Base-by-base conservation (phyloP, 2,329 filamentous ascomycete genomes). In the Ophiostoma ulmi region DNA sequence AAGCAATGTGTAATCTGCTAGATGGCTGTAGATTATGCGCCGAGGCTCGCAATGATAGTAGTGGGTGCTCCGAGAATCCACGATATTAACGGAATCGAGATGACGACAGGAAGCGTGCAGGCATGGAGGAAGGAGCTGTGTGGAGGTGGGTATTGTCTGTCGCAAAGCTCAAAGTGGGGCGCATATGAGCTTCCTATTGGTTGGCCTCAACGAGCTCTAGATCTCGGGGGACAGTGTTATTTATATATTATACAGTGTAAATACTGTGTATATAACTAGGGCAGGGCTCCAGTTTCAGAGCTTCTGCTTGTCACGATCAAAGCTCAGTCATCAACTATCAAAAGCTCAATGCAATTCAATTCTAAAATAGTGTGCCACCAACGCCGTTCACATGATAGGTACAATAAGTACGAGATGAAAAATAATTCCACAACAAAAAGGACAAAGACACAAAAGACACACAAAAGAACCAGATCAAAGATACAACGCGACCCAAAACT, bases 91-190 rank as follows among this genome's bases (percentile, higher is more conserved):
- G 17, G 44, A 48, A 39, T 31, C 38, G 17, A 58, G 52, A 58
- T 58, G 52, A 58, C 52, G 52, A 58, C 52, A 58, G 52, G 5
- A 58, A 58, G 39, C 10, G 39, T 44, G 22, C 11, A 58, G 22
- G 52, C n/a, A n/a, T 58, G 22, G n/a, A 58, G 13, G 52, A 26
- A 58, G 52, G 52, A 58, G 52, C 52, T 58, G n/a, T 58, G n/a
- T 58, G 52, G 52, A 58, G 52, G 52, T 58, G 52, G 52, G 11
- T 11, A 58, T 58, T 26, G 26, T 20, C 13, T n/a, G 17, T 31
- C 55, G 55, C 52, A 61, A 35, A 31, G 55, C 55, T 61, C n/a
- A 61, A 35, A 61, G 55, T 31, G 55, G 55, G 13, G 11, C 5
- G 4, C 22, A 5, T 35, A 17, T 17, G 26, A 63, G 58, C 26